Conservation (phyloP, 306 rosid species). For the Glycyrrhiza uralensis region DNA sequence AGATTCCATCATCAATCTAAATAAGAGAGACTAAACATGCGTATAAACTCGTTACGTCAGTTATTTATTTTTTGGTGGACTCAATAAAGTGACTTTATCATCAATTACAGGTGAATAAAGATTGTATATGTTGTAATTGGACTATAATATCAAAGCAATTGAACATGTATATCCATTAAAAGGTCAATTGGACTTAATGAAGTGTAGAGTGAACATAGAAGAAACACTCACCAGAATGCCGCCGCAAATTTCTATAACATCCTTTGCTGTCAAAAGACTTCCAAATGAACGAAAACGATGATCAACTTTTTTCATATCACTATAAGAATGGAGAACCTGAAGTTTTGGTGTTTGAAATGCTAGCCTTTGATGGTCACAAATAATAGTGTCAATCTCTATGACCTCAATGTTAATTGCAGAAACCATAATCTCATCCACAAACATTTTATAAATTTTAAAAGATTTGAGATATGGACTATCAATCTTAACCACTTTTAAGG, state of each 20-base stretch:
- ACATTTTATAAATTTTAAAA: neutral
- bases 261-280: neutral
- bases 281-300: neutral
- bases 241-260: neutral
- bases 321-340: neutral
- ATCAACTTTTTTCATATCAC: neutral
- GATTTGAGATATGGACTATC: neutral
- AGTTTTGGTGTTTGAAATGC: neutral
- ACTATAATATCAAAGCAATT: no score
- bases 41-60: no score
- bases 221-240: neutral
- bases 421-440: neutral
- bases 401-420: neutral
- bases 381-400: neutral
- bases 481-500: neutral
- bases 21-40: neutral
- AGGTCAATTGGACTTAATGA: neutral
- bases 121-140: no score
- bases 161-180: no score
- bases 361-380: neutral
- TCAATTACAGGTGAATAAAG: no score
- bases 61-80: no score
- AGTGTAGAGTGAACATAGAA: neutral
- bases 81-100: no score
- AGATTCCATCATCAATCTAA: neutral